phyloP scores from a whole-genome alignment of 2,329 filamentous ascomycete species.

The Mycosphaerella sp. region DNA sequence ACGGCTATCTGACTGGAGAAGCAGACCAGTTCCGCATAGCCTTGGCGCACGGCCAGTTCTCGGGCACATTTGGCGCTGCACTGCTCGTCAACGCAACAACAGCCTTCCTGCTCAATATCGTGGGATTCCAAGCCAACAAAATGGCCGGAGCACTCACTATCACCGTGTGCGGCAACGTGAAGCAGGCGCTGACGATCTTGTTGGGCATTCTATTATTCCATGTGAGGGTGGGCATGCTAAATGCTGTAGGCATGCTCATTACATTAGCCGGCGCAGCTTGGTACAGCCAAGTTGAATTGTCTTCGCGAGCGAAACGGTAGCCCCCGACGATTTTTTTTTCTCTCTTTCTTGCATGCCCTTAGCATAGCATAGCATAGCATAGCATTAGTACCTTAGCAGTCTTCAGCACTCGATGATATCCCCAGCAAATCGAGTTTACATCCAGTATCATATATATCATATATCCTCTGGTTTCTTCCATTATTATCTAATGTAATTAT shows the following conservation, averaged over 20 bases:
- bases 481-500: too few species aligned
- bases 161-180: constrained; percentile 36
- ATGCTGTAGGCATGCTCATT: constrained; percentile 51
- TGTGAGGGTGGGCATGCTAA: constrained; percentile 36
- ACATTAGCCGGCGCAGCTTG: constrained; percentile 52
- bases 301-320: constrained; percentile 9
- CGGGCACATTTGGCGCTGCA: constrained; percentile 55
- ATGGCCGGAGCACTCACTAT: constrained; percentile 35
- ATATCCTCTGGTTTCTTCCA: too few species aligned
- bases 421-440: too few species aligned
- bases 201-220: constrained; percentile 36
- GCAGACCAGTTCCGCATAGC: constrained; percentile 14
- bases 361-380: neutral
- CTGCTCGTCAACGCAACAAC: constrained; percentile 31
- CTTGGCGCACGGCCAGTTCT: constrained; percentile 30
- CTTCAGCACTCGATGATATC: too few species aligned
- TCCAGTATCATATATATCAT: too few species aligned
- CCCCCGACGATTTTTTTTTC: neutral
- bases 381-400: too few species aligned
- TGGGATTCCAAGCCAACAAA: constrained; percentile 37
- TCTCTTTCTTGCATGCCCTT: too few species aligned
- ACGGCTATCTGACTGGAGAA: constrained; percentile 21
- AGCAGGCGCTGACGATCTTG: constrained; percentile 36
- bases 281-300: constrained; percentile 54
- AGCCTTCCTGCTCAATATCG: constrained; percentile 35